Percentiles rank a stretch among this genome's conserved stretches.
Conservation (phyloP, 177 flowering plant species). For the Vitis hybrid region DNA sequence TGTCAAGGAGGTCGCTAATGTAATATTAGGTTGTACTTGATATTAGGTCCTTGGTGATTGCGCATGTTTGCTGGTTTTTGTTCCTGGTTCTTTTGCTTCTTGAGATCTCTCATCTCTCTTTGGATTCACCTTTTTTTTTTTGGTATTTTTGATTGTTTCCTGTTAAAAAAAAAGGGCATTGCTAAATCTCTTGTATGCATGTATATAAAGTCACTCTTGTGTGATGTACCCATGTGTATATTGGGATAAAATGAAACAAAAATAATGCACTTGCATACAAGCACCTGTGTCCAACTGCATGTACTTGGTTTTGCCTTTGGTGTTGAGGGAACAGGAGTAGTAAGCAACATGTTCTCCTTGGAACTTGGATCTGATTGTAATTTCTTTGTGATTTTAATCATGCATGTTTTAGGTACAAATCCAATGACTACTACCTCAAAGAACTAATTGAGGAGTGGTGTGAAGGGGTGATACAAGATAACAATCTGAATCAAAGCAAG, state of each 20-base stretch:
- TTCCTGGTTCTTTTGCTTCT: too few relatives aligned
- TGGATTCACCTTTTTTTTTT: too few relatives aligned
- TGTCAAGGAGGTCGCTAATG: too few relatives aligned
- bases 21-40: too few relatives aligned
- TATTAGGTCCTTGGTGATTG: too few relatives aligned
- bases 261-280: not conserved
- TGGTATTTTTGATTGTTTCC: too few relatives aligned
- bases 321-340: not conserved
- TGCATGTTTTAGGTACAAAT: conserved; percentile 55
- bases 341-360: not conserved
- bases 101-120: too few relatives aligned
- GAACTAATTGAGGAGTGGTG: conserved; percentile 91
- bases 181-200: not conserved
- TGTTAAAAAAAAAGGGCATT: too few relatives aligned
- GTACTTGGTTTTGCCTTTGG: not conserved
- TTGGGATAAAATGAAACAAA: not conserved
- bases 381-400: not conserved
- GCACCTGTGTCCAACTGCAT: not conserved
- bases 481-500: conserved; percentile 30
- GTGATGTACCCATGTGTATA: not conserved
- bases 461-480: conserved; percentile 75
- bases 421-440: conserved; percentile 83
- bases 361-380: not conserved
- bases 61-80: too few relatives aligned
- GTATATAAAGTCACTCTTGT: not conserved